Conservation (phyloP, 768 basidiomycete genomes). For the Russula abietina region DNA sequence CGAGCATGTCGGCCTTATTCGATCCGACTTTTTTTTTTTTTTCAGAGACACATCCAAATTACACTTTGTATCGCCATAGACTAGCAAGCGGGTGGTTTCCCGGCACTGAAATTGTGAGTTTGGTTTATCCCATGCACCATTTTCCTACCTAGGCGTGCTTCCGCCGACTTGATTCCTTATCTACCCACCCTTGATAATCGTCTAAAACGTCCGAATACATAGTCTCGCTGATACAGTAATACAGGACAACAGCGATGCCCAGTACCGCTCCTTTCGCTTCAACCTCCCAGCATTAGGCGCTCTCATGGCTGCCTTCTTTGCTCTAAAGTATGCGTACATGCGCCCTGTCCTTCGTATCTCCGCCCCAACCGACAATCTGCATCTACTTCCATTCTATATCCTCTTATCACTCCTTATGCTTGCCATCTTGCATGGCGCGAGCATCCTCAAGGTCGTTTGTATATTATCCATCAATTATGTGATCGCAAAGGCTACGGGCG, state of each 20-base stretch:
- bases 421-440: conserved; percentile 72
- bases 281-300: conserved; percentile 61
- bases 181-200: not conserved
- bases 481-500: conserved; percentile 45
- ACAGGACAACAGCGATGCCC: conserved; percentile 89
- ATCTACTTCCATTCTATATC: conserved; percentile 53
- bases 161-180: not conserved
- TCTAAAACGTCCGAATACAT: not conserved
- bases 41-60: conserved; percentile 72
- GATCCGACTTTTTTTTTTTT: not conserved
- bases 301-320: conserved; percentile 50
- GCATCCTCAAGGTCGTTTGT: conserved; percentile 65
- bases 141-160: not conserved
- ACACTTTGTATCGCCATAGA: conserved; percentile 46
- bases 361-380: conserved; percentile 29
- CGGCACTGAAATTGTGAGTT: conserved; percentile 61
- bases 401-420: conserved; percentile 60
- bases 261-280: conserved; percentile 83
- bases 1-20: not conserved
- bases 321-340: conserved; percentile 47
- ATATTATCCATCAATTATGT: conserved; percentile 68
- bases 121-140: not conserved
- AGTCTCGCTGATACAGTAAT: not conserved
- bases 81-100: conserved; percentile 78
- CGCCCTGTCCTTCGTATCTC: conserved; percentile 26